Percentiles rank a stretch among this genome's conserved stretches.
Conservation (phyloP, 148 eudicot species). For the Amaranthus hypochondriacus region DNA sequence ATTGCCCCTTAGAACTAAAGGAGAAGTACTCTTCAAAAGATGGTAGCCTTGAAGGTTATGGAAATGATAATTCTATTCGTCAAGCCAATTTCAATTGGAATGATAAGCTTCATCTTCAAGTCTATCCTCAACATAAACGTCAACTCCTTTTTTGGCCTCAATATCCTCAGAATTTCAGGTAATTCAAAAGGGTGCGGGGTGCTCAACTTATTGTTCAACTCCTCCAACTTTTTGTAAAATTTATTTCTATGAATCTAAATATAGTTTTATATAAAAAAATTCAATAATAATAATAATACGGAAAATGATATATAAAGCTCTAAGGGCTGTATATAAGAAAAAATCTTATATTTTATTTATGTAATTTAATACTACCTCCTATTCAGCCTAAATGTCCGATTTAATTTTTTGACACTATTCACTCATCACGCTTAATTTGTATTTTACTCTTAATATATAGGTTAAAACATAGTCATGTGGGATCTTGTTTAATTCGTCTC, state of each 20-base stretch:
- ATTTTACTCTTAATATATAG: no score
- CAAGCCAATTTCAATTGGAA: slow-evolving; percentile 29
- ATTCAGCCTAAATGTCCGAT: no score
- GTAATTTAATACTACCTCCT: no score
- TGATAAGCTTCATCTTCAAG: slow-evolving; percentile 33
- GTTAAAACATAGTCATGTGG: no score
- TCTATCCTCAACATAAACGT: slow-evolving; percentile 28
- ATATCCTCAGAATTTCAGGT: slow-evolving; percentile 29
- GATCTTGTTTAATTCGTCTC: no score
- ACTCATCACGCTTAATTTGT: no score
- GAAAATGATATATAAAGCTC: no score
- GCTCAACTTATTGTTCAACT: background rate
- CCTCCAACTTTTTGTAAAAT: background rate
- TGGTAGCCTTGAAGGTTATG: slow-evolving; percentile 36
- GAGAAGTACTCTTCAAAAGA: slow-evolving; percentile 21
- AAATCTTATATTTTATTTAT: no score
- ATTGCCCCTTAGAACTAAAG: slow-evolving; percentile 40
- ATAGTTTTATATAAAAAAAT: background rate
- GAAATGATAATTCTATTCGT: slow-evolving; percentile 26
- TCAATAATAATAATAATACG: no score
- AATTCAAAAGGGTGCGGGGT: background rate
- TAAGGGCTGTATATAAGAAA: no score
- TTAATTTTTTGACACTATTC: no score
- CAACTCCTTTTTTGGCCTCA: slow-evolving; percentile 36
- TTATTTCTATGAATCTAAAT: background rate